These are phyloP conservation scores for Hyphopichia fennica DNA, from an alignment of 1,139 yeast species.

Conservation along the genomic window DNA sequence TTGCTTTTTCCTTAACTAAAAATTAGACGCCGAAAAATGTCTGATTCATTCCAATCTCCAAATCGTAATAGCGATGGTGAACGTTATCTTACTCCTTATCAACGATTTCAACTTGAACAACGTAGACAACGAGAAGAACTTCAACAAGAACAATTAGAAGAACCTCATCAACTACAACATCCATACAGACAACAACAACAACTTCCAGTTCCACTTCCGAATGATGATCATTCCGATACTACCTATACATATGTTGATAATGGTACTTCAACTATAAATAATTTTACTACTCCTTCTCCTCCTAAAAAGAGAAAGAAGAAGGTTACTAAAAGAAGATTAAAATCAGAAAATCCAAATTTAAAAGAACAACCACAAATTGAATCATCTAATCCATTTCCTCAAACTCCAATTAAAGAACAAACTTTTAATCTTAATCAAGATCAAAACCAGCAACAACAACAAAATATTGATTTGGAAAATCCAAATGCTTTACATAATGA, in stretches of 20 bases:
- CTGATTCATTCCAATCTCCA: constrained; percentile 2
- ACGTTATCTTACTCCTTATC: constrained; percentile 3
- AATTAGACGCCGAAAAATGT: too few species aligned
- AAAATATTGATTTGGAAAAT: constrained; percentile 9
- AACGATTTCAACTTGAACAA: constrained; percentile 3
- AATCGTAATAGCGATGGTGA: neutral
- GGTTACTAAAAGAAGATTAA: constrained; percentile 3
- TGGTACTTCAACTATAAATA: neutral
- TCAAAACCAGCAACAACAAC: neutral
- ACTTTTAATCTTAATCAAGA: neutral
- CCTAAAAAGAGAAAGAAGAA: constrained; percentile 2
- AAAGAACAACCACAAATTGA: neutral
- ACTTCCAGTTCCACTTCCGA: neutral
- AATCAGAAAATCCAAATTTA: neutral
- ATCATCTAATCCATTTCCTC: constrained; percentile 2
- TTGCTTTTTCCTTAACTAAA: too few species aligned
- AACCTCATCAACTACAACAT: neutral
- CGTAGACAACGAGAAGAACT: neutral
- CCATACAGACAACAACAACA: neutral
- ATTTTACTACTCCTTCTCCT: neutral
- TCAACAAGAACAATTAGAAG: neutral
- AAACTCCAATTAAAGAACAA: neutral
- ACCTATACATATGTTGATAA: neutral
- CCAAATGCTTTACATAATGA: constrained; percentile 21
- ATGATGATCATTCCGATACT: neutral